Base-by-base conservation (phyloP, 345 rosid species). In the Acer saccharum region DNA sequence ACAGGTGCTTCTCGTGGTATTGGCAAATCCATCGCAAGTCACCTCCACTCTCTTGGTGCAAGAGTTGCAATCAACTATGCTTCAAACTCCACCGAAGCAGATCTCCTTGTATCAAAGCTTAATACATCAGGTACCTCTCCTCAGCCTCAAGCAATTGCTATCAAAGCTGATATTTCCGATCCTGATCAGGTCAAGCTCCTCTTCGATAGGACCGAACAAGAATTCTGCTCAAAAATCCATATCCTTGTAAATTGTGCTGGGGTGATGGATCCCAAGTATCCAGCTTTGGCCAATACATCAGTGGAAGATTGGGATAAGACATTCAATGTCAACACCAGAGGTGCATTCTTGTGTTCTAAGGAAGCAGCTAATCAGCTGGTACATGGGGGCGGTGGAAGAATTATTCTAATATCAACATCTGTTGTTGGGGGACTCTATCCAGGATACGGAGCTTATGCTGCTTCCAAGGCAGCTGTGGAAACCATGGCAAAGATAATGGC, bases 1-100 rank as follows among this genome's bases (percentile, higher is more conserved):
- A 93, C 97, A 0, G 91, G 98, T 11, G 92, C 85, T 63, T 89
- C 91, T 0, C 81, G 93, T 18, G 97, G 97, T 65, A 91, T 87
- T 10, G 97, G 98, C 50, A 87, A 86, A 41, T 86, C 84, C 74
- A 83, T 93, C 7, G 87, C 89, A 55, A 61, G 76, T 20, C 90
- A 89, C 72, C 92, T 93, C 68, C 87, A 82, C 71, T 82, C 88
- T 52, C 94, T 90, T 10, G 91, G 93, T 21, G 93, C 93, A 18
- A 82, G 78, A 80, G 84, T 91, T 29, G 86, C 81, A 2, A 8
- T 29, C 32, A 29, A 29, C 32, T 29, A 29, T 29, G 32, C 32
- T 29, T 29, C 32, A 29, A 29, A 29, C 32, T 29, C 32, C 32
- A 29, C 32, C 2, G 32, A 83, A 69, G 95, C 93, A 13, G 93